Evolutionary conservation across 352 stramenopile species (phyloP).

Genomic region (Pythium apleroticum): DNA sequence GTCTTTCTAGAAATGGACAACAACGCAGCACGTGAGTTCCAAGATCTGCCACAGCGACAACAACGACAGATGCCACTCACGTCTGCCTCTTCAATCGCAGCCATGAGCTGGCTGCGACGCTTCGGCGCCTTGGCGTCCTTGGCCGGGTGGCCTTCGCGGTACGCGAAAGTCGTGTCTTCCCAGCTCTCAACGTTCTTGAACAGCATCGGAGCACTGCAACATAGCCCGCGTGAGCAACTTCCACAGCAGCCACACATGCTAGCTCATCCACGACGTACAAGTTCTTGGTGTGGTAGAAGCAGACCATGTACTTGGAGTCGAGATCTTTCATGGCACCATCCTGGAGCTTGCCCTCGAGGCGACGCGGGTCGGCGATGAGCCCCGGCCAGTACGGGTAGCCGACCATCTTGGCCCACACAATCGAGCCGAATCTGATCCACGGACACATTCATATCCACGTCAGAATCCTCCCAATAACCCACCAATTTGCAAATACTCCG

Average conservation of each 20-base stretch:
- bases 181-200: conserved; percentile 72
- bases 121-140: conserved; percentile 79
- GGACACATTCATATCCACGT: neutral
- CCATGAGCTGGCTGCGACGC: conserved; percentile 60
- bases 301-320: conserved; percentile 71
- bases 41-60: neutral
- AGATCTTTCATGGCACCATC: conserved; percentile 49
- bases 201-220: conserved; percentile 43
- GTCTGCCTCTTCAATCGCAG: conserved; percentile 67
- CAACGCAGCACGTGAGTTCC: neutral
- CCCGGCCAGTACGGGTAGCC: conserved; percentile 82
- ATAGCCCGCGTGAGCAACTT: no score
- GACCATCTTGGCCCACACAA: conserved; percentile 83
- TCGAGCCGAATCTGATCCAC: conserved; percentile 55
- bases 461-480: neutral
- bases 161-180: conserved; percentile 72
- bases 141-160: conserved; percentile 55
- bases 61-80: conserved; percentile 31
- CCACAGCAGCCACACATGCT: no score
- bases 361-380: conserved; percentile 64
- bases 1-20: conserved; percentile 50
- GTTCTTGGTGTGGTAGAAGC: conserved; percentile 79
- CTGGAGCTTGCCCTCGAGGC: conserved; percentile 49
- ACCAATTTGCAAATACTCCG: neutral
- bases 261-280: conserved; percentile 50